Percentiles rank a stretch among this genome's conserved stretches.
phyloP scores from a whole-genome alignment of 768 basidiomycete genomes.

The Coprinellus aureogranulatus region DNA sequence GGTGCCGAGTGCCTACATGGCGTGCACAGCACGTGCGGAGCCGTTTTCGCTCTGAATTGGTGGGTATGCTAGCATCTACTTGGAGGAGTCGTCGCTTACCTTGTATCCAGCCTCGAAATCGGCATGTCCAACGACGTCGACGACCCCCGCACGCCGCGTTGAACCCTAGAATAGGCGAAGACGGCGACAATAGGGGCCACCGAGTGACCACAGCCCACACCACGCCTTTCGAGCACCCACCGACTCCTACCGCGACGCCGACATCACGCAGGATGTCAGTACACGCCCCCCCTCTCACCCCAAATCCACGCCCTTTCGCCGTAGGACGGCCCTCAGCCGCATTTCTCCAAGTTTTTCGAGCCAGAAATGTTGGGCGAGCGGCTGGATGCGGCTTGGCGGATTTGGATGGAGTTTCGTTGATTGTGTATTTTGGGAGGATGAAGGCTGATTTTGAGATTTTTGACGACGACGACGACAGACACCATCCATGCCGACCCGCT shows the following conservation, averaged over 20 bases:
- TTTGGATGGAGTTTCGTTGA: conserved; percentile 47
- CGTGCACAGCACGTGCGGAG: too few species aligned
- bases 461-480: conserved; percentile 30
- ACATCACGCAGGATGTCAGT: conserved; percentile 70
- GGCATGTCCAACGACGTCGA: too few species aligned
- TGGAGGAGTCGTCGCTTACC: too few species aligned
- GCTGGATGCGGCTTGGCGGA: conserved; percentile 36
- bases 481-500: conserved; percentile 92
- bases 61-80: too few species aligned
- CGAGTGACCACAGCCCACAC: too few species aligned
- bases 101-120: too few species aligned
- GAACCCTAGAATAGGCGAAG: too few species aligned
- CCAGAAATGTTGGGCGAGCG: conserved; percentile 26
- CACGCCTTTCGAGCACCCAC: too few species aligned
- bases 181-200: too few species aligned
- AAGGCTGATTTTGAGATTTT: conserved; percentile 16
- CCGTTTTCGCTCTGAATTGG: too few species aligned
- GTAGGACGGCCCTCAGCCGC: not conserved
- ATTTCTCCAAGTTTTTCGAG: conserved; percentile 20
- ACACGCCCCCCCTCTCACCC: conserved; percentile 20
- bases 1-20: too few species aligned
- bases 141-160: too few species aligned
- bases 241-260: conserved; percentile 43
- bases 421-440: conserved; percentile 15
- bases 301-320: conserved; percentile 8